These are phyloP conservation scores for Scutellaria barbata DNA, from an alignment of 257 asterid species.

Conservation along the genomic window DNA sequence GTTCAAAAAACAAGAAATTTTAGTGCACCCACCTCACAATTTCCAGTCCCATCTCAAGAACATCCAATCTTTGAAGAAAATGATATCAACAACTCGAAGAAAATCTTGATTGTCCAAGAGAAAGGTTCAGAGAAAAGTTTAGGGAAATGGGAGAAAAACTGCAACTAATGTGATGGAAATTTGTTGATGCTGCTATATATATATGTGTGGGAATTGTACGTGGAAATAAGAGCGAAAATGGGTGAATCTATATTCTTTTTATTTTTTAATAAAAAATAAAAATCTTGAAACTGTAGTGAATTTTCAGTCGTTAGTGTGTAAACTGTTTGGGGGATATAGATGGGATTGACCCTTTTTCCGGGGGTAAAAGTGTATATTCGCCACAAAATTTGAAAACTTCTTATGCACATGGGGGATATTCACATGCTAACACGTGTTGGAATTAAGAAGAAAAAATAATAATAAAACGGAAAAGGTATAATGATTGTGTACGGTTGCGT, in stretches of 20 bases:
- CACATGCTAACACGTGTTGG: slow-evolving; percentile 39
- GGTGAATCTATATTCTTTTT: slow-evolving; percentile 27
- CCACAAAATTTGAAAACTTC: background rate
- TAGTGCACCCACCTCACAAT: slow-evolving; percentile 50
- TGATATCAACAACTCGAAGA: slow-evolving; percentile 62
- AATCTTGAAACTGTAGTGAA: slow-evolving; percentile 25
- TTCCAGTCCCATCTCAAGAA: slow-evolving; percentile 52
- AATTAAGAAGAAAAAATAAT: slow-evolving; percentile 2
- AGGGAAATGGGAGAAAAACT: slow-evolving; percentile 14
- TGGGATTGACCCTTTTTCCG: background rate
- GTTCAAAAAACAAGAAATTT: slow-evolving; percentile 31
- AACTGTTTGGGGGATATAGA: background rate
- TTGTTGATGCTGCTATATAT: slow-evolving; percentile 27
- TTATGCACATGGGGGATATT: slow-evolving; percentile 32
- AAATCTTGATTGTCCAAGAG: slow-evolving; percentile 52
- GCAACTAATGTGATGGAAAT: slow-evolving; percentile 25
- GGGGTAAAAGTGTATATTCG: slow-evolving; percentile 14
- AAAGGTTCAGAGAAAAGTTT: slow-evolving; percentile 36
- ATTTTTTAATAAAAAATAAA: too few species aligned
- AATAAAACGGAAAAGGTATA: slow-evolving; percentile 1
- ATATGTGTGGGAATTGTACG: slow-evolving; percentile 32
- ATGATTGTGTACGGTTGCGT: slow-evolving; percentile 25
- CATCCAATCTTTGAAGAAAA: slow-evolving; percentile 46
- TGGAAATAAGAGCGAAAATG: slow-evolving; percentile 45
- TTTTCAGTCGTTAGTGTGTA: too few species aligned